A percentile compares a stretch with the other conserved stretches of the same genome.
Evolutionary conservation across 2,329 filamentous ascomycete genomes (phyloP).

Genomic region (Fusarium tupiense): DNA sequence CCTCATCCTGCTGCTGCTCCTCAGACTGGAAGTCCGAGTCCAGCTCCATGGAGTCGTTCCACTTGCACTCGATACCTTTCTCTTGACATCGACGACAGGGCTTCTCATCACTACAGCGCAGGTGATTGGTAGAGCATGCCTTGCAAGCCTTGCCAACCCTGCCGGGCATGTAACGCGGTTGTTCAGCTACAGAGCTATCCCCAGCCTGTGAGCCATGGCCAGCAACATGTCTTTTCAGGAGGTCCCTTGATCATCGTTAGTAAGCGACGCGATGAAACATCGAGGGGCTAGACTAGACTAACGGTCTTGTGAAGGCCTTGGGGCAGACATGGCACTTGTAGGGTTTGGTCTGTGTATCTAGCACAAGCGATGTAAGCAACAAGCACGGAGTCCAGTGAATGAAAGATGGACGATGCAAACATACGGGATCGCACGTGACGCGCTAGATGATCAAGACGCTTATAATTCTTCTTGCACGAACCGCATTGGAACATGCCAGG

Average conservation of each 20-base stretch:
- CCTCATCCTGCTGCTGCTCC: conserved; percentile 1
- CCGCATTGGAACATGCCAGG: conserved; percentile 43
- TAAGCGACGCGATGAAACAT: background rate
- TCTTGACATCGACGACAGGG: conserved; percentile 44
- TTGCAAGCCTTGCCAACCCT: conserved; percentile 43
- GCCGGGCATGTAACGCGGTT: conserved; percentile 27
- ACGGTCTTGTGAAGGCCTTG: conserved; percentile 47
- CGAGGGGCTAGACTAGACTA: background rate
- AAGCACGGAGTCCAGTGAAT: background rate
- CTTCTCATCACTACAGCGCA: conserved; percentile 46
- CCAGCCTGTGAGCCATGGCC: conserved; percentile 31
- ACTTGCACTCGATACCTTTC: conserved; percentile 42
- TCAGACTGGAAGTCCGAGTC: conserved; percentile 23
- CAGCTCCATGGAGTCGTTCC: conserved; percentile 25
- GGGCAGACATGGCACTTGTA: conserved; percentile 44
- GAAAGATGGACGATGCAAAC: background rate
- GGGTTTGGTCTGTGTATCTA: conserved; percentile 47
- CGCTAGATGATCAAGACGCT: conserved; percentile 45
- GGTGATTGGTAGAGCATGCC: conserved; percentile 44
- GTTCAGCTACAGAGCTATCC: background rate
- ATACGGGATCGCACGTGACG: conserved; percentile 49
- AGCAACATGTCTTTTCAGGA: conserved; percentile 39
- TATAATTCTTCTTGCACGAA: conserved; percentile 42
- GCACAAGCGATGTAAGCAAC: background rate
- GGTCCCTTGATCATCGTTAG: conserved; percentile 34